A percentile compares a stretch with the other conserved stretches of the same genome.
Conservation (phyloP, 164 flowering plant genomes). For the Buxus sempervirens region DNA sequence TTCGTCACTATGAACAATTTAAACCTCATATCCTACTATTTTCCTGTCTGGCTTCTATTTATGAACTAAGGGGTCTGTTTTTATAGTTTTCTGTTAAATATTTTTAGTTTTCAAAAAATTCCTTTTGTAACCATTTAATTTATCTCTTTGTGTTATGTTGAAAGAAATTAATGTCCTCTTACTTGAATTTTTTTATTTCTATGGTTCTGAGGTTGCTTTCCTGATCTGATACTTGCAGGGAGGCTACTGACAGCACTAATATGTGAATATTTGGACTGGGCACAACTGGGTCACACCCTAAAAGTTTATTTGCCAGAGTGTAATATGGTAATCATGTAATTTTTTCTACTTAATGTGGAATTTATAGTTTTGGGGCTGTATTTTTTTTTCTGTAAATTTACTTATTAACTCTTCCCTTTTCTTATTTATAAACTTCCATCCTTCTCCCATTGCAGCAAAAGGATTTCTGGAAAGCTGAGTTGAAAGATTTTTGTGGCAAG, state of each 20-base stretch:
- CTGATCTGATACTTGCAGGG: constrained; percentile 49
- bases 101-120: too few relatives aligned
- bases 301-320: constrained; percentile 98
- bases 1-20: too few relatives aligned
- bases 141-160: background rate
- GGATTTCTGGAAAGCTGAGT: constrained; percentile 92
- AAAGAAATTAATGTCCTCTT: background rate
- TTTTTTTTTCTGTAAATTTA: background rate
- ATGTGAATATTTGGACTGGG: constrained; percentile 99
- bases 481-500: constrained; percentile 83
- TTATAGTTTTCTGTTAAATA: too few relatives aligned
- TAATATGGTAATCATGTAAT: constrained; percentile 69
- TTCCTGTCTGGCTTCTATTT: too few relatives aligned
- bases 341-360: background rate
- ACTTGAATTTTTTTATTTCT: background rate
- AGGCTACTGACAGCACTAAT: constrained; percentile 83
- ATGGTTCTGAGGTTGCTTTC: constrained; percentile 4
- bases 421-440: background rate
- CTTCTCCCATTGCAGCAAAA: constrained; percentile 61
- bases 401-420: background rate
- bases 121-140: background rate
- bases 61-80: too few relatives aligned
- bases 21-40: too few relatives aligned
- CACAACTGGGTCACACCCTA: constrained; percentile 82
- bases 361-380: background rate